Evolutionary conservation across 176 grass and related monocot species (phyloP).

Genomic region (Pontederia paniculata): DNA sequence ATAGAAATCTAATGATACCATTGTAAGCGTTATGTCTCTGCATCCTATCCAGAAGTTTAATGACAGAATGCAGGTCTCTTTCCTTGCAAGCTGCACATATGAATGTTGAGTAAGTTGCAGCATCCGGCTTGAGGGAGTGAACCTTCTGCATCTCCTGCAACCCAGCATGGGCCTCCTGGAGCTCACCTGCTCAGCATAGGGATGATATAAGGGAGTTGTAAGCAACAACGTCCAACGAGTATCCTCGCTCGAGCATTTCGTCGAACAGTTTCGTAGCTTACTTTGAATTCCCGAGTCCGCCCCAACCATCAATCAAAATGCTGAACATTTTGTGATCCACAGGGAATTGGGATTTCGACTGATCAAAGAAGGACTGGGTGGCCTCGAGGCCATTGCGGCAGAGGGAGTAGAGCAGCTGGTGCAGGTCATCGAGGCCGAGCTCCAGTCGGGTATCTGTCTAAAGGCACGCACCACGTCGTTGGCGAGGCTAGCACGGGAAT

Average conservation of each 20-base stretch:
- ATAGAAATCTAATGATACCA: conserved; percentile 48
- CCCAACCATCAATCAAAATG: conserved; percentile 73
- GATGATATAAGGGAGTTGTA: conserved; percentile 56
- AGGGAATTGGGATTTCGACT: conserved; percentile 21
- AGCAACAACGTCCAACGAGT: conserved; percentile 26
- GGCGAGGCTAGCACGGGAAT: conserved; percentile 42
- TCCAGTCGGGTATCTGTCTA: conserved; percentile 38
- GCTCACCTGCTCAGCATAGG: conserved; percentile 42
- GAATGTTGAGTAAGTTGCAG: conserved; percentile 62
- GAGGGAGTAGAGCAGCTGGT: conserved; percentile 47
- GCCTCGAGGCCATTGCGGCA: conserved; percentile 57
- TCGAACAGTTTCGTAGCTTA: conserved; percentile 41
- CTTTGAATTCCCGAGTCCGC: conserved; percentile 21
- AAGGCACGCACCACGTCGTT: conserved; percentile 47
- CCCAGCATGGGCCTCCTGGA: conserved; percentile 28
- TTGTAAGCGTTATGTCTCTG: conserved; percentile 39
- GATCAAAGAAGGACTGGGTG: conserved; percentile 49
- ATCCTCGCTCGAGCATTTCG: conserved; percentile 47
- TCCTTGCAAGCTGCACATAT: conserved; percentile 36
- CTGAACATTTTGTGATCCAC: conserved; percentile 54
- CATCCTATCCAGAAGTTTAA: conserved; percentile 73
- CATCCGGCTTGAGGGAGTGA: conserved; percentile 36
- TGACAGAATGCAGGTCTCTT: conserved; percentile 45
- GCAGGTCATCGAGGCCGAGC: conserved; percentile 34
- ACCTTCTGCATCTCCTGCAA: conserved; percentile 45